Evolutionary conservation across 1,284 basidiomycete species (phyloP).

Genomic region (Fomitopsis betulina): DNA sequence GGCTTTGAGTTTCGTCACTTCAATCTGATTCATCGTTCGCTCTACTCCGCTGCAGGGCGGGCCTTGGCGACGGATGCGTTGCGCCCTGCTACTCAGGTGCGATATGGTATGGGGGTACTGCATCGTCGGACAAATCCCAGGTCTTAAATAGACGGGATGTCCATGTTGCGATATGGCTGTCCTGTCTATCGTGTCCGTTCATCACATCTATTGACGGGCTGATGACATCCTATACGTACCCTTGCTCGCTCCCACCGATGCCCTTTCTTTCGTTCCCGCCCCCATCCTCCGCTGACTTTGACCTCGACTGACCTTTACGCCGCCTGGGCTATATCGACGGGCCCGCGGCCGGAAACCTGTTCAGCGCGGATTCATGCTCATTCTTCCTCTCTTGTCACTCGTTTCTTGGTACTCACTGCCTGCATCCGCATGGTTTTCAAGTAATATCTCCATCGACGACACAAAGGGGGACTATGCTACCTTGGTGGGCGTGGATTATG

Average conservation of each 20-base stretch:
- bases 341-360: neutral
- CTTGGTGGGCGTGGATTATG: constrained; percentile 23
- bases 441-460: constrained; percentile 42
- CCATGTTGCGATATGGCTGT: neutral
- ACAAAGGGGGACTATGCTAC: constrained; percentile 32
- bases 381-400: neutral
- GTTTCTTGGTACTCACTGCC: neutral
- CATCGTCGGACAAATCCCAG: neutral
- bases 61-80: neutral
- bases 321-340: neutral
- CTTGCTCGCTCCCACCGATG: neutral
- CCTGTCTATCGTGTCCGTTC: neutral
- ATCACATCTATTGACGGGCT: constrained; percentile 2
- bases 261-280: neutral
- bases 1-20: neutral
- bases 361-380: neutral
- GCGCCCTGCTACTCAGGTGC: neutral
- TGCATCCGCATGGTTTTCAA: constrained; percentile 10
- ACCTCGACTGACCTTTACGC: neutral
- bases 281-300: neutral
- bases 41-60: neutral
- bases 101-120: neutral
- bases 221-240: neutral
- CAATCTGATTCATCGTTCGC: neutral
- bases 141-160: neutral